Evolutionary conservation across 768 basidiomycete genomes (phyloP), one percentile per base, ranked within the genome.

Genomic region (Pisolithus orientalis): DNA sequence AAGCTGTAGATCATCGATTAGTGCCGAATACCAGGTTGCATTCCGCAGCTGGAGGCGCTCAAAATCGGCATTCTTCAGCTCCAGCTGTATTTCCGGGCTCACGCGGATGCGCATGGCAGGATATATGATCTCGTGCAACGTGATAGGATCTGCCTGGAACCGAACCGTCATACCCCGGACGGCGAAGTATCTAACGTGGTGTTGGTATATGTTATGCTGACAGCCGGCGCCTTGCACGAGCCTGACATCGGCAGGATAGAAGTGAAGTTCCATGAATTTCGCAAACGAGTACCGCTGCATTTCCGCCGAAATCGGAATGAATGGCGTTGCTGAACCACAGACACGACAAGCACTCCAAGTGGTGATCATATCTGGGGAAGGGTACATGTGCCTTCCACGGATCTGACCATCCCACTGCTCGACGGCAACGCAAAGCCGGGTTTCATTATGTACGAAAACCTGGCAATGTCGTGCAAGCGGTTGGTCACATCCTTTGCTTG

Each of bases 281-380:
- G 88, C 91, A 65, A 97, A 95, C 5, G 94, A 97, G 65, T 95
- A 93, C 51, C 86, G 75, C 62, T 91, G 88, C 78, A 94, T 93
- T 65, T 95, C 93, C 59, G 90, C 86, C 2, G 91, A 91, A 38
- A 92, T 83, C 5, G 85, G 86, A 58, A 94, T 88, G 69, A 94
- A 90, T 2, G 91, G 90, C 3, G 90, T 94, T 1, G 85, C 85
- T 5, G 76, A 86, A 29, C 79, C 84, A 64, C 83, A 91, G 25
- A 85, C 69, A 52, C 85, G 80, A 68, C 96, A 99, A 6, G 82
- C 79, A 62, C 87, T 92, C 90, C 91, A 97, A 4, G 94, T 94
- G 25, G 88, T 92, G 62, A 96, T 85, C 52, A 82, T 75, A 47
- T 93, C 88, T 1, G 84, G 83, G 4, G 84, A 73, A 24, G 82